phyloP scores from a whole-genome alignment of 2,329 filamentous ascomycete species.

The Fusarium penzigii region DNA sequence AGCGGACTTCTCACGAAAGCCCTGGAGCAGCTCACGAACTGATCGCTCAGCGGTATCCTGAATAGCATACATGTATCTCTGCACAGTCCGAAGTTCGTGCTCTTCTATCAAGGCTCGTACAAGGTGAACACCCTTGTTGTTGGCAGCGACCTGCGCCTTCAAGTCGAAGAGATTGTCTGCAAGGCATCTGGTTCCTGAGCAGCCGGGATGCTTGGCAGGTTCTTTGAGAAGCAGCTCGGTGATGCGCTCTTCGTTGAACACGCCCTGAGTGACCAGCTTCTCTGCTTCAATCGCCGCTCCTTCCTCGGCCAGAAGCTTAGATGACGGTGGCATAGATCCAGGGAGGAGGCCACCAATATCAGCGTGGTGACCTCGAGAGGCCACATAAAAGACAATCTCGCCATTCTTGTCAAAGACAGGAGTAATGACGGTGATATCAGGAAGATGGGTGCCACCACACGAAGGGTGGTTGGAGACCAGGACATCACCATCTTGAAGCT shows the following conservation, averaged over 20 bases:
- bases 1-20: conserved; percentile 14
- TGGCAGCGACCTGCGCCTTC: conserved; percentile 84
- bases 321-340: conserved; percentile 80
- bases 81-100: conserved; percentile 70
- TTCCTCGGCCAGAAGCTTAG: conserved; percentile 64
- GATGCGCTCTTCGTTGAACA: conserved; percentile 77
- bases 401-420: conserved; percentile 43
- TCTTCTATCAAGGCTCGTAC: conserved; percentile 72
- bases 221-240: conserved; percentile 71
- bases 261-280: conserved; percentile 73
- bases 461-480: conserved; percentile 38
- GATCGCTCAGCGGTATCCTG: conserved; percentile 41
- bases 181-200: conserved; percentile 75
- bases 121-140: conserved; percentile 79
- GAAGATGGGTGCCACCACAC: conserved; percentile 40
- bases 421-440: conserved; percentile 60
- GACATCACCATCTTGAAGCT: conserved; percentile 37
- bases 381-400: conserved; percentile 32
- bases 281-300: conserved; percentile 65
- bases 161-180: conserved; percentile 84
- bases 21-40: conserved; percentile 16
- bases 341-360: conserved; percentile 75
- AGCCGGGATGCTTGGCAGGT: conserved; percentile 73
- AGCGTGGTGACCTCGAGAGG: conserved; percentile 35
- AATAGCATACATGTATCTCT: conserved; percentile 54